Conservation (phyloP, 2,329 filamentous ascomycete genomes). For the Exserohilum rostratum region DNA sequence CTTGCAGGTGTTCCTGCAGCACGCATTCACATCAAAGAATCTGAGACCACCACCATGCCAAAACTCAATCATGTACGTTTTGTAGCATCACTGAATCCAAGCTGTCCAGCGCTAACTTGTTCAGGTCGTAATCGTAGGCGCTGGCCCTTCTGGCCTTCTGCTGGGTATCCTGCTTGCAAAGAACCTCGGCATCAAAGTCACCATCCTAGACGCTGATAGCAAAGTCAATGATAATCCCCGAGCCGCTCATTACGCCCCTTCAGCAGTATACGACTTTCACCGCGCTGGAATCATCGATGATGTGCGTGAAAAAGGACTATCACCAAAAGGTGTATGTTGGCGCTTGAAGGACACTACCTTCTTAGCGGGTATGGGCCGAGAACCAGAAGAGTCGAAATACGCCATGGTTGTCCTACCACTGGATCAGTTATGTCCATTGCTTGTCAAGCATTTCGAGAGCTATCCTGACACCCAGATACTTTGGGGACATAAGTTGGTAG, state of each 20-base stretch:
- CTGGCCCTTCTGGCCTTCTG: conserved; percentile 44
- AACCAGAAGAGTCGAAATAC: conserved; percentile 35
- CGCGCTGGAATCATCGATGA: conserved; percentile 66
- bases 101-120: conserved; percentile 9
- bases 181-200: conserved; percentile 57
- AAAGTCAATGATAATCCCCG: conserved; percentile 65
- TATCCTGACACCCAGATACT: conserved; percentile 35
- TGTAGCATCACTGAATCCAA: neutral
- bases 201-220: conserved; percentile 61
- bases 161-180: conserved; percentile 58
- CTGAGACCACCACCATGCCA: conserved; percentile 28
- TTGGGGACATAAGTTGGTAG: conserved; percentile 42
- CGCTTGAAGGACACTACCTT: conserved; percentile 47
- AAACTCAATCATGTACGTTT: conserved; percentile 39
- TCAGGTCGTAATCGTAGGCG: conserved; percentile 41
- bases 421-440: conserved; percentile 37
- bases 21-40: conserved; percentile 5
- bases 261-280: conserved; percentile 63
- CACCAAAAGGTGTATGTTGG: conserved; percentile 54
- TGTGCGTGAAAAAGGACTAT: conserved; percentile 52
- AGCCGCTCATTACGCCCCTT: conserved; percentile 66
- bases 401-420: conserved; percentile 42
- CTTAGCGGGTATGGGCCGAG: conserved; percentile 38
- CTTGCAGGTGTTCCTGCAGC: conserved; percentile 7
- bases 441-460: conserved; percentile 38